Evolutionary conservation across 257 asterid species (phyloP).

Genomic region (Salvia splendens): DNA sequence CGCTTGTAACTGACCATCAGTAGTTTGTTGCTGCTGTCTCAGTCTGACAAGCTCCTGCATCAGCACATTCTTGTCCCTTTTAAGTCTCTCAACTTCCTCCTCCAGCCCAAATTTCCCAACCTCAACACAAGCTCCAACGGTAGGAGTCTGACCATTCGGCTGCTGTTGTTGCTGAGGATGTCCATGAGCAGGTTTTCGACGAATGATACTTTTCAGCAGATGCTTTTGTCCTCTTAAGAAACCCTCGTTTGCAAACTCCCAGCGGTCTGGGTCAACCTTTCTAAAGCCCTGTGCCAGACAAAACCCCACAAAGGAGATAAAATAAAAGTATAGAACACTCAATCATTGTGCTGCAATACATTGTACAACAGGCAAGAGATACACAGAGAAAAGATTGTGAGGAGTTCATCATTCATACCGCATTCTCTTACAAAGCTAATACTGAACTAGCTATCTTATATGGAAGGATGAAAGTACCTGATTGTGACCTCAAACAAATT

Average conservation of each 20-base stretch:
- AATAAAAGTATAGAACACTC: neutral
- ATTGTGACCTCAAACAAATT: neutral
- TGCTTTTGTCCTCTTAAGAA: conserved; percentile 90
- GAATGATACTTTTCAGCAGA: conserved; percentile 71
- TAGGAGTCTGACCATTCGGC: conserved; percentile 58
- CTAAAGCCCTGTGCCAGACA: conserved; percentile 63
- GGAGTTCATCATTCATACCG: conserved; percentile 2
- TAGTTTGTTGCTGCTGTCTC: conserved; percentile 89
- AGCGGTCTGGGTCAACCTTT: conserved; percentile 91
- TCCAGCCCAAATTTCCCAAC: conserved; percentile 94
- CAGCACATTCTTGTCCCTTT: conserved; percentile 87
- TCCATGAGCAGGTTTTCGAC: conserved; percentile 82
- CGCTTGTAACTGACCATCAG: conserved; percentile 77
- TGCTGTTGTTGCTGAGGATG: conserved; percentile 68
- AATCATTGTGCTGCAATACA: neutral
- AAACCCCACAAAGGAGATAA: conserved; percentile 18
- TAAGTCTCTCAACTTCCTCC: conserved; percentile 89
- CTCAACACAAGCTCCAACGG: conserved; percentile 81
- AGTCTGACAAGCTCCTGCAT: conserved; percentile 92
- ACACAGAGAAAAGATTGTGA: neutral
- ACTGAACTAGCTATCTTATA: neutral
- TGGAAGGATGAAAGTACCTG: conserved; percentile 4
- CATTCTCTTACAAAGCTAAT: conserved; percentile 4
- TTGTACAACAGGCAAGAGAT: neutral
- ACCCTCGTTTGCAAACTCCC: conserved; percentile 95